Evolutionary conservation across 2,329 filamentous ascomycete genomes (phyloP), one percentile per base, ranked within the genome.

Genomic region (Phaeosphaeriaceae sp.): DNA sequence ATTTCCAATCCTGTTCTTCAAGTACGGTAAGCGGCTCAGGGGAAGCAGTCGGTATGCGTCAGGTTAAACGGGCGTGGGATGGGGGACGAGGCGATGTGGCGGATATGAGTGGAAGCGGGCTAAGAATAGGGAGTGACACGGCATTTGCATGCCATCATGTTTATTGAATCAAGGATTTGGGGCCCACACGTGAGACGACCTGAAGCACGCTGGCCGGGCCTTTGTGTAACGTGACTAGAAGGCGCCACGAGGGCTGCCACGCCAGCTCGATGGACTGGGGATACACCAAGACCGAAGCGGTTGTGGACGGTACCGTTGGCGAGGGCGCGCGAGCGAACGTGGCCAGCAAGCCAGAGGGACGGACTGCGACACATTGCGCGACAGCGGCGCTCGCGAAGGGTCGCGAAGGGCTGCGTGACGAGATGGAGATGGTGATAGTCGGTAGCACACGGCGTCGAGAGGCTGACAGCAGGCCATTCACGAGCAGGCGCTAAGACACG

Each of bases 11-110:
- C 65, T 83, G 51, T 83, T 84, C 73, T 83, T 81, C 76, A 79
- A 73, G 68, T 81, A 78, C 67, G 82, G 82, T 66, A 81, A 81
- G 74, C 70, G 74, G 62, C 76, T 84, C 72, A 79, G 82, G 76
- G 78, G 76, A 55, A 76, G 69, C 48, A 82, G 80, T 68, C 77
- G 79, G 49, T 84, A 81, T 71, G 82, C 81, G 61, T 77, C 79
- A 68, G 68, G 62, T 64, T 76, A 74, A 59, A 55, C 63, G 54
- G 50, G 53, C 56, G 21, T 42, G 57, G 57, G 51, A 46, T 45
- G 47, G 55, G 48, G 45, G 42, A 53, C 54, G 53, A 52, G 45
- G 49, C 53, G 48, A 53, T 51, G 65, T 65, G 66, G 65, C 56
- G 61, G 63, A 63, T 54, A 54, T 47, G 59, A 67, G 56, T 62